Base-by-base conservation (phyloP, 306 rosid species). In the Trifolium pratense region DNA sequence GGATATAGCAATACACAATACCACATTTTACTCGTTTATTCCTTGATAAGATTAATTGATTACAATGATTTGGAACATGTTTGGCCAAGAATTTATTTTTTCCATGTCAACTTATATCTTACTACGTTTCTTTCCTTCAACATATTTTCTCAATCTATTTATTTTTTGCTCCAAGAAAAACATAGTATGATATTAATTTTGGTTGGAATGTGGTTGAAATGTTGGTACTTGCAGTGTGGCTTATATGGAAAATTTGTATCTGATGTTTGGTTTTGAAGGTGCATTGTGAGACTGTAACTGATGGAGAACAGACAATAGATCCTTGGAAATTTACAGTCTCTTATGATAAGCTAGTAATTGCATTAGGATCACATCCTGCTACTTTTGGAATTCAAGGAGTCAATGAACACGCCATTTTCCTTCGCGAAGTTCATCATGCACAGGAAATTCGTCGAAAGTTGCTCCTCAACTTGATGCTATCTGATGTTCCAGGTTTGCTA, bases 371-470 rank as follows among this genome's bases (percentile, higher is more conserved):
- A 18, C 87, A 81, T 36, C 89, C 97, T 31, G 55, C 86, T 7
- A 94, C 99, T 78, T 94, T 94, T 79, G 99, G 99, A 78, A 94
- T 94, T 78, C 86, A 40, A 5, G 96, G 99, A 29, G 99, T 94
- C 73, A 70, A 83, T 57, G 96, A 90, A 55, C 93, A 90, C 63
- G 99, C 97, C 1, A 84, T 84, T 79, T 94, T 94, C 82, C 97
- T 94, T 66, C 96, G 96, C 5, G 97, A 94, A 87, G 97, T 94
- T 67, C 40, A 87, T 61, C 97, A 94, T 74, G 99, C 99, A 36
- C 99, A 94, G 80, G 97, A 91, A 87, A 90, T 94, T 75, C 99
- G 99, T 36, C 75, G 99, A 83, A 91, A 90, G 89, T 72, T 94
- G 84, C 95, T 94, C 29, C 75, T 90, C 7, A 94, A 94, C 83